These are phyloP conservation scores for Penicillium hesseltinei DNA, from an alignment of 2,329 filamentous ascomycete species.

Conservation along the genomic window DNA sequence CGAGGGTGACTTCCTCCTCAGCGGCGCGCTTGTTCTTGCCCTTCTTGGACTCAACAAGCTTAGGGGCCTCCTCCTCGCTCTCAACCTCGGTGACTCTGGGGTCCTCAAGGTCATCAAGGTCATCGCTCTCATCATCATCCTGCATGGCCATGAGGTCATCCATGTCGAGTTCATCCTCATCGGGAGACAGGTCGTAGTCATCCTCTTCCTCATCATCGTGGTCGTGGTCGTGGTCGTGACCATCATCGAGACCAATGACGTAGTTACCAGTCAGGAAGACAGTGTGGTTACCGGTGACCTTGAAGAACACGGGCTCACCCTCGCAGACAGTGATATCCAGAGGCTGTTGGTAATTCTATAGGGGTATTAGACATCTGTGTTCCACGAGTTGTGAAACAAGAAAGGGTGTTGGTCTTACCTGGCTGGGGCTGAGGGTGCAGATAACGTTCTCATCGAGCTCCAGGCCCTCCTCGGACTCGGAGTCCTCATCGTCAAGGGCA, in stretches of 20 bases:
- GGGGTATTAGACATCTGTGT: slow-evolving; percentile 6
- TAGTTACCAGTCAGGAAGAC: slow-evolving; percentile 97
- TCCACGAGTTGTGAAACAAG: neutral
- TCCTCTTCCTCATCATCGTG: slow-evolving; percentile 62
- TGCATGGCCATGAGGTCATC: slow-evolving; percentile 48
- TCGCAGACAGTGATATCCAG: slow-evolving; percentile 90
- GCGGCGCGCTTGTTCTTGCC: slow-evolving; percentile 95
- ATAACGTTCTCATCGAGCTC: slow-evolving; percentile 87
- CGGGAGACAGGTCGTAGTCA: slow-evolving; percentile 78
- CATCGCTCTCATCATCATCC: slow-evolving; percentile 66
- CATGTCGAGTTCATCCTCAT: slow-evolving; percentile 71
- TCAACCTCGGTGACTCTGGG: slow-evolving; percentile 82
- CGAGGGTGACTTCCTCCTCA: slow-evolving; percentile 67
- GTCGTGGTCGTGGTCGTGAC: slow-evolving; percentile 37
- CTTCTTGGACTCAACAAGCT: slow-evolving; percentile 50
- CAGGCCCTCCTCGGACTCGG: slow-evolving; percentile 56
- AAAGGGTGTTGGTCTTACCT: slow-evolving; percentile 57
- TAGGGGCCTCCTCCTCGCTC: slow-evolving; percentile 69
- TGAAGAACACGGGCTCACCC: slow-evolving; percentile 87
- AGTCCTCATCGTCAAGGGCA: slow-evolving; percentile 64
- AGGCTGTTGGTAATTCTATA: slow-evolving; percentile 87
- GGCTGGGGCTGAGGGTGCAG: slow-evolving; percentile 91
- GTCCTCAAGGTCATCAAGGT: slow-evolving; percentile 73
- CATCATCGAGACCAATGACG: slow-evolving; percentile 67
- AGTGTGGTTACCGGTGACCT: slow-evolving; percentile 83